phyloP scores from a whole-genome alignment of 352 stramenopile species.

The Globisporangium cylindrosporum region DNA sequence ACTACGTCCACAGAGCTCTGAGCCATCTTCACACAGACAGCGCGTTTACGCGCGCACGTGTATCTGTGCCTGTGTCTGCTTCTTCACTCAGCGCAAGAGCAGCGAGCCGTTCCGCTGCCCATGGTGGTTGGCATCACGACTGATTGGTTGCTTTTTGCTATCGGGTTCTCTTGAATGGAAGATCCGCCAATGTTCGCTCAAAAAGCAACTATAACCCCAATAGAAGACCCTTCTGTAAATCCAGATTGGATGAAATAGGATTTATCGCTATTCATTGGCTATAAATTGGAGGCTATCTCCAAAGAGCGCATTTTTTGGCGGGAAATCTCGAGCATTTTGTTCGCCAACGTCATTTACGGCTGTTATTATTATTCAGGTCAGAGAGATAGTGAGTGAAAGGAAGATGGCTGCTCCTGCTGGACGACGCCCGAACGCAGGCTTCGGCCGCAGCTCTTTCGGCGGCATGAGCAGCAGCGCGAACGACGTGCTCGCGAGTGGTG shows the following conservation, averaged over 20 bases:
- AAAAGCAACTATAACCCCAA: background rate
- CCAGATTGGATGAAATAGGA: background rate
- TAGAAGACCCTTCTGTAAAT: background rate
- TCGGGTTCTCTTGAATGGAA: background rate
- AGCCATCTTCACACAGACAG: background rate
- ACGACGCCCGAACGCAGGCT: slow-evolving; percentile 13
- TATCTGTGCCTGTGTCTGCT: background rate
- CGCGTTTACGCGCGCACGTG: background rate
- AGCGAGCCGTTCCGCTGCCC: background rate
- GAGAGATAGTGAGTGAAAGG: background rate
- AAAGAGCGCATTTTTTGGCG: background rate
- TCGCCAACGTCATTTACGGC: background rate
- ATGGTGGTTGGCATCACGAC: background rate
- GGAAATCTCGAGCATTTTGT: background rate
- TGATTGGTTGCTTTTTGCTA: background rate
- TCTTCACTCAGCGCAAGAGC: background rate
- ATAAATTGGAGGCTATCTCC: background rate
- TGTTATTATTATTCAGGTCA: background rate
- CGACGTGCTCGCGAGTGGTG: slow-evolving; percentile 9
- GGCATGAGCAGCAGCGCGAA: slow-evolving; percentile 14
- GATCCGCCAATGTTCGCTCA: background rate
- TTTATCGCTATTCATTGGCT: background rate
- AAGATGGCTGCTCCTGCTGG: slow-evolving; percentile 6
- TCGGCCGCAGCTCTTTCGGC: slow-evolving; percentile 10
- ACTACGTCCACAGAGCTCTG: slow-evolving; percentile 6